Conservation (phyloP, 208 protist genomes). For the Acanthamoeba royreba region DNA sequence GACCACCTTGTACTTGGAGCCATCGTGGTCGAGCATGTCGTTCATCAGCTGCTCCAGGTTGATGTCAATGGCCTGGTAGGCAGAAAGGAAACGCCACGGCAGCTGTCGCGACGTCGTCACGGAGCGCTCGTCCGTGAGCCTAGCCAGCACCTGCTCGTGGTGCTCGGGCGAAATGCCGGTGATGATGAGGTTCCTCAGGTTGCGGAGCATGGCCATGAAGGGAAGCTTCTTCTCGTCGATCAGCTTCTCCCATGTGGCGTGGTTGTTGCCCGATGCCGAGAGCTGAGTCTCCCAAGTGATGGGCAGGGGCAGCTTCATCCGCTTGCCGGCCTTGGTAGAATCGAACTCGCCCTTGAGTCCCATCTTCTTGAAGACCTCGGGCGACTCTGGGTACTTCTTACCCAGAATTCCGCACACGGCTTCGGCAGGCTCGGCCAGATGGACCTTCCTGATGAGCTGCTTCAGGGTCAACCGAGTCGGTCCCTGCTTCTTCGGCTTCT, state of each 20-base stretch:
- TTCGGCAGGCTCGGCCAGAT: slow-evolving; percentile 84
- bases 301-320: slow-evolving; percentile 90
- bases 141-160: slow-evolving; percentile 71
- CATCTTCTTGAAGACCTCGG: slow-evolving; percentile 79
- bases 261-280: slow-evolving; percentile 85
- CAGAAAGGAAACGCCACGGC: slow-evolving; percentile 91
- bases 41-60: background rate
- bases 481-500: background rate
- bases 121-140: slow-evolving; percentile 55
- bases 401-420: slow-evolving; percentile 89
- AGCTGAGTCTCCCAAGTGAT: slow-evolving; percentile 91
- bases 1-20: background rate
- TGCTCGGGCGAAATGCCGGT: slow-evolving; percentile 74
- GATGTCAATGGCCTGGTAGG: slow-evolving; percentile 82
- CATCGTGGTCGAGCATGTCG: background rate
- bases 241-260: slow-evolving; percentile 88
- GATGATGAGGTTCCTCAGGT: slow-evolving; percentile 92
- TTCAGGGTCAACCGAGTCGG: slow-evolving; percentile 69
- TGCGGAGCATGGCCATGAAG: slow-evolving; percentile 94
- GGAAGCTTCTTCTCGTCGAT: slow-evolving; percentile 86
- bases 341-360: slow-evolving; percentile 80
- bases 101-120: slow-evolving; percentile 86
- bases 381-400: slow-evolving; percentile 87
- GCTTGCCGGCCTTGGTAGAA: slow-evolving; percentile 74
- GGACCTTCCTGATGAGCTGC: slow-evolving; percentile 72